Percentiles rank a stretch among this genome's conserved stretches.
Evolutionary conservation across 257 asterid genomes (phyloP).

Genomic region (Salvia rosmarinus): DNA sequence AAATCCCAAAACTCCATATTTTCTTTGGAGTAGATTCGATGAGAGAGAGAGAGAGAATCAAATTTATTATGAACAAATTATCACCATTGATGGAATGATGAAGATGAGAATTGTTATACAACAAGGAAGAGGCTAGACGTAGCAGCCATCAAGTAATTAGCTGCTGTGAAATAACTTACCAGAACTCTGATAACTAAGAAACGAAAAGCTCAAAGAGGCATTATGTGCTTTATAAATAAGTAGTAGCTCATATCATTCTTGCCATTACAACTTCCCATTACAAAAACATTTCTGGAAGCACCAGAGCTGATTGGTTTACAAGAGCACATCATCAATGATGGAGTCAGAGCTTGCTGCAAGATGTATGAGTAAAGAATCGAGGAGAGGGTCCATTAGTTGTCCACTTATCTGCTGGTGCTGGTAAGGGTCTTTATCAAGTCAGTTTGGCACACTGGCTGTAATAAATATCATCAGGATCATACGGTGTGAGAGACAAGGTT

Average conservation of each 20-base stretch:
- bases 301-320: constrained; percentile 35
- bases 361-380: constrained; percentile 57
- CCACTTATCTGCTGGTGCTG: constrained; percentile 33
- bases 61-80: no score
- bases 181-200: constrained; percentile 17
- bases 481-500: constrained; percentile 29
- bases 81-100: no score
- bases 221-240: constrained; percentile 43
- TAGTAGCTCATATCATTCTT: constrained; percentile 42
- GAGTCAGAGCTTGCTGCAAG: constrained; percentile 33
- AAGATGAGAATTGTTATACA: no score
- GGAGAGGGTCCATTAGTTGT: constrained; percentile 32
- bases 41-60: no score
- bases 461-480: constrained; percentile 36
- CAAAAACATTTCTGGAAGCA: constrained; percentile 41
- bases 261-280: constrained; percentile 43
- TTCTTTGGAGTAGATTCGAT: no score
- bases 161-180: no score
- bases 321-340: constrained; percentile 43
- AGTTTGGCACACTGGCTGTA: constrained; percentile 27
- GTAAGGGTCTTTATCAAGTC: constrained; percentile 35
- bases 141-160: no score
- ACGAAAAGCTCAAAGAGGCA: constrained; percentile 19
- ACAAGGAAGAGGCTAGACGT: no score
- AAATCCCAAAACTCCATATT: no score